These are phyloP conservation scores for Dactylis glomerata DNA, from an alignment of 176 grass and related monocot species.

Conservation along the genomic window DNA sequence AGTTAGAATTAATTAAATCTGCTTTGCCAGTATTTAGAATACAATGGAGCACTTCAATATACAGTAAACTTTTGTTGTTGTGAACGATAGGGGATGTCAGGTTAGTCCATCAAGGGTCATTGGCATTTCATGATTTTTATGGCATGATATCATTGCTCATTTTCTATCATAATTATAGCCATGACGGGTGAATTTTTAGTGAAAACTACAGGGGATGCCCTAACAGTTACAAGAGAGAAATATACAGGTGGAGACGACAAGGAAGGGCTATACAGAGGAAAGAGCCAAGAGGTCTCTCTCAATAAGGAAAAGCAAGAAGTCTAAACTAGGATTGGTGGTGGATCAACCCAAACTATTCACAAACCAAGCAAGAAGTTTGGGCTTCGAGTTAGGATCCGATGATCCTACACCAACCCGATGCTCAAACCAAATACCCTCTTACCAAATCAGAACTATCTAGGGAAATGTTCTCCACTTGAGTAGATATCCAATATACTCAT, in stretches of 20 bases:
- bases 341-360: not conserved
- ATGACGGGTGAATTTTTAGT: not conserved
- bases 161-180: not conserved
- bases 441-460: not conserved
- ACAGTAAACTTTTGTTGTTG: not conserved
- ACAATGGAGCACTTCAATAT: not conserved
- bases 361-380: not conserved
- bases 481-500: slow-evolving; percentile 2
- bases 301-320: not conserved
- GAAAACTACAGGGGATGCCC: not conserved
- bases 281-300: not conserved
- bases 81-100: not conserved
- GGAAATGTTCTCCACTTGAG: not conserved
- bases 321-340: slow-evolving; percentile 4
- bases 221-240: not conserved
- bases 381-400: not conserved
- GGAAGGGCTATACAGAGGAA: not conserved
- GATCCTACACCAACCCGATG: not conserved
- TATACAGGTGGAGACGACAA: not conserved
- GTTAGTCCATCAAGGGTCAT: not conserved
- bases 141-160: not conserved
- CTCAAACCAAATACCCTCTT: slow-evolving; percentile 12
- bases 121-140: not conserved
- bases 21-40: slow-evolving; percentile 5
- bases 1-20: slow-evolving; percentile 25